phyloP scores from a whole-genome alignment of 495 filamentous ascomycete genomes.

The Lepidopterella palustris region DNA sequence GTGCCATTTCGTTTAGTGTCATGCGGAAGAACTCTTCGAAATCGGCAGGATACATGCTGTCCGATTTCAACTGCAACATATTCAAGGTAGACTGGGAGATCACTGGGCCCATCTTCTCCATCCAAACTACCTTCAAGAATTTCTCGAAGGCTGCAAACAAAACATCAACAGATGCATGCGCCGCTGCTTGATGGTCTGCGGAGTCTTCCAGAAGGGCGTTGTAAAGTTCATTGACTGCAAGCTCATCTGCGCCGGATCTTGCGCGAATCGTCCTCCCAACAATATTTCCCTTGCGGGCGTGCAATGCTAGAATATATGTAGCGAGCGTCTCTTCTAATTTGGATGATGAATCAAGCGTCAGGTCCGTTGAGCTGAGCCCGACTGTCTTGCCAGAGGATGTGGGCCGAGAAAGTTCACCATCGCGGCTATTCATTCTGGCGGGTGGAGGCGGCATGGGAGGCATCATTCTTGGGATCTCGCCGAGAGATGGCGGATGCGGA shows the following conservation, averaged over 20 bases:
- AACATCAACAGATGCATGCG: conserved; percentile 77
- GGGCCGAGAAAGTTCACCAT: conserved; percentile 26
- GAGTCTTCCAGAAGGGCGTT: conserved; percentile 78
- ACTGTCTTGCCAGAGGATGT: conserved; percentile 25
- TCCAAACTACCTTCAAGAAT: conserved; percentile 85
- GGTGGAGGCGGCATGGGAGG: conserved; percentile 22
- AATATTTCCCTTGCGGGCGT: conserved; percentile 77
- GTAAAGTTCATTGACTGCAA: conserved; percentile 84
- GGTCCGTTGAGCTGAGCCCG: conserved; percentile 19
- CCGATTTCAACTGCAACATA: conserved; percentile 65
- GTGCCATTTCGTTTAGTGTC: conserved; percentile 70
- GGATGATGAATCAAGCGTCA: conserved; percentile 51
- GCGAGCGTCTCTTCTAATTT: conserved; percentile 81
- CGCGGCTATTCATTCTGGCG: conserved; percentile 26
- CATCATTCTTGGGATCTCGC: conserved; percentile 34
- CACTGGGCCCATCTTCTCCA: conserved; percentile 76
- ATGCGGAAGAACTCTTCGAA: conserved; percentile 82
- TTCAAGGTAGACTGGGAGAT: conserved; percentile 58
- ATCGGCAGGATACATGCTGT: conserved; percentile 62
- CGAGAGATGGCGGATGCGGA: conserved; percentile 24
- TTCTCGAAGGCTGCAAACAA: conserved; percentile 92
- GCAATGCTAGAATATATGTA: conserved; percentile 74
- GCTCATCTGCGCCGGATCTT: conserved; percentile 65
- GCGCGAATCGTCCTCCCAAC: conserved; percentile 66
- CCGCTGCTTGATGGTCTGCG: conserved; percentile 61